Evolutionary conservation across 1,284 basidiomycete genomes (phyloP).

Genomic region (Leccinum pachyderme): DNA sequence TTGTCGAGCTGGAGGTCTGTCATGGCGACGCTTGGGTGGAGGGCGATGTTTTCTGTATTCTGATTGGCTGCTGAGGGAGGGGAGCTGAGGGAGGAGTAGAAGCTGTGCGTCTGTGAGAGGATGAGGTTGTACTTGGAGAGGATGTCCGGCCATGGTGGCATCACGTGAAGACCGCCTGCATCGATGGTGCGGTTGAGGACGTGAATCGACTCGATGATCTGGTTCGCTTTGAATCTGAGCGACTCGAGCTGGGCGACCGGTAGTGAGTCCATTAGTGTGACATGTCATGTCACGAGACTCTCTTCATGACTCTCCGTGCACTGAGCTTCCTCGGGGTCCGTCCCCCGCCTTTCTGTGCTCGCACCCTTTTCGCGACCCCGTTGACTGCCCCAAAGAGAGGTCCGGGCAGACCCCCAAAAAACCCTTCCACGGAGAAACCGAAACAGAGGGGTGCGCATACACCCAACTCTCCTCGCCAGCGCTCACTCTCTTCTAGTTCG

Average conservation of each 20-base stretch:
- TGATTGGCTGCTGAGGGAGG: slow-evolving; percentile 38
- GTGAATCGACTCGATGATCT: slow-evolving; percentile 73
- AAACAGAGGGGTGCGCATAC: slow-evolving; percentile 12
- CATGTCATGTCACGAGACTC: too few relatives aligned
- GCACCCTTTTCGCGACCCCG: slow-evolving; percentile 28
- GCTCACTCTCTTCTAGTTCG: slow-evolving; percentile 10
- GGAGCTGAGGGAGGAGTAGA: slow-evolving; percentile 57
- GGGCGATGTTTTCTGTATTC: slow-evolving; percentile 61
- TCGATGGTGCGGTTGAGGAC: slow-evolving; percentile 63
- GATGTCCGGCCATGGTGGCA: slow-evolving; percentile 80
- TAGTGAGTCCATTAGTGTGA: too few relatives aligned
- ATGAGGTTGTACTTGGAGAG: slow-evolving; percentile 79
- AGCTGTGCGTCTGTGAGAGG: slow-evolving; percentile 73
- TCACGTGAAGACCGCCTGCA: slow-evolving; percentile 46
- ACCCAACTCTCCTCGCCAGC: background rate
- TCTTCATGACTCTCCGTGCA: too few relatives aligned
- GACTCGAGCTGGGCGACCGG: slow-evolving; percentile 65
- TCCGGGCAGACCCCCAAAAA: slow-evolving; percentile 15
- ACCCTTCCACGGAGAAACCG: background rate
- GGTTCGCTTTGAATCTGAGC: slow-evolving; percentile 66
- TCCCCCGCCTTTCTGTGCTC: slow-evolving; percentile 10
- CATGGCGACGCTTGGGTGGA: slow-evolving; percentile 60
- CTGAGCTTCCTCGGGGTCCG: background rate
- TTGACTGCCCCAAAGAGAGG: background rate
- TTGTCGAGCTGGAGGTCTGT: slow-evolving; percentile 66